Evolutionary conservation across 1,284 basidiomycete species (phyloP), one percentile per base, ranked within the genome.

Genomic region (Rhodotorula sp.): DNA sequence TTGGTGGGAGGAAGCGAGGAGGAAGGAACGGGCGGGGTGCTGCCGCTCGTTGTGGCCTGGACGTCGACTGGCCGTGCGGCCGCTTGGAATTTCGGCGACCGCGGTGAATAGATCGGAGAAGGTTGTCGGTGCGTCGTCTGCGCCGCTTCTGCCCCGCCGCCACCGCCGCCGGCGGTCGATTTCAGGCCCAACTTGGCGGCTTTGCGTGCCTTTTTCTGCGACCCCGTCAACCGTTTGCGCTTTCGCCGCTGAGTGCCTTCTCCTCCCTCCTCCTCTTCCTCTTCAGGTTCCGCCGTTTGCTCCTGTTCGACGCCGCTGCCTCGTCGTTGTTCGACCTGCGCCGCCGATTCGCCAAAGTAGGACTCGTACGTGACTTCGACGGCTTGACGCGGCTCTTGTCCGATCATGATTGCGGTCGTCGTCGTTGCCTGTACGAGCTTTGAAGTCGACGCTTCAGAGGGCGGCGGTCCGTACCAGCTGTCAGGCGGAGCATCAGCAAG

Each of bases 401-500:
- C 23, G 49, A 34, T 21, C 10, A n/a, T 7, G 49, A 7, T 45
- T 8, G 26, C 58, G 18, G 60, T n/a, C 18, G 38, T 48, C 14
- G 28, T n/a, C 5, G 28, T 7, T 5, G 45, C 1, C 28, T 8
- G 52, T 45, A 10, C 55, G 5, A 62, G 34, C 18, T 56, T 62
- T 3, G 71, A 73, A 1, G 67, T 71, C 28, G 68, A 68, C 4
- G 70, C 70, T 26, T 56, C 62, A 1, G 58, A 48, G 10, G 58
- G 45, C 10, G 66, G 60, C 31, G 67, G 70, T 7, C 74, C 74
- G 58, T 73, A 71, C 74, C 74, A 76, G 34, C 74, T 76, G 56
- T 1, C 34, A n/a, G 49, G 47, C 19, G 54, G 8, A 34, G 7
- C 19, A 21, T 14, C 2, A 23, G 21, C 49, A 5, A 3, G 34